Evolutionary conservation across 108 stramenopile genomes (phyloP).

Genomic region (Nitzschia palea): DNA sequence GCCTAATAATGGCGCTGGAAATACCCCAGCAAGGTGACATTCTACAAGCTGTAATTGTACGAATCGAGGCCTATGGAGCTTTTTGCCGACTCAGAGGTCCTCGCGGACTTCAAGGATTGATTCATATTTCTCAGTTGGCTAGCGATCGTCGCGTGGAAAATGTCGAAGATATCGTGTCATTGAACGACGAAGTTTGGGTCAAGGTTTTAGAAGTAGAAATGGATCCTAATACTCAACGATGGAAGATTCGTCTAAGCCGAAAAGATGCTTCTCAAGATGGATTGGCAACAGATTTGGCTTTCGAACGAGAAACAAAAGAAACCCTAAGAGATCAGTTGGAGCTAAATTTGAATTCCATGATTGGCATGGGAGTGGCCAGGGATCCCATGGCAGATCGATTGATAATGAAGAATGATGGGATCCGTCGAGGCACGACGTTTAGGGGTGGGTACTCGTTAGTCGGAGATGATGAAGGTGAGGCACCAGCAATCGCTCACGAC

Average conservation of each 20-base stretch:
- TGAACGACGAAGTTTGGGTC: conserved; percentile 44
- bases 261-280: conserved; percentile 70
- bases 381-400: conserved; percentile 61
- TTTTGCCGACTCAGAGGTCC: conserved; percentile 43
- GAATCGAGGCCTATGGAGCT: conserved; percentile 67
- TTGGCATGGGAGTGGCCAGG: conserved; percentile 68
- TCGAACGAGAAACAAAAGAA: conserved; percentile 15
- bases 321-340: conserved; percentile 24
- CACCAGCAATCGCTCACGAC: not conserved
- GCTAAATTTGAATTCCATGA: conserved; percentile 58
- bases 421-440: conserved; percentile 1
- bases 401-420: conserved; percentile 20
- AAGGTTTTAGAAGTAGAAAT: conserved; percentile 43
- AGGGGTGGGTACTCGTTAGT: conserved; percentile 67
- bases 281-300: conserved; percentile 23
- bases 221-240: conserved; percentile 16
- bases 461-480: conserved; percentile 69
- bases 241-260: conserved; percentile 53
- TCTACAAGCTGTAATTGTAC: conserved; percentile 39
- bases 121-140: conserved; percentile 67
- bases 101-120: conserved; percentile 40
- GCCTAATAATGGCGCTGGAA: not conserved
- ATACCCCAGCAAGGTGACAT: conserved; percentile 27
- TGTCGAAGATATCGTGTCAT: conserved; percentile 39
- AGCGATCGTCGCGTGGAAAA: conserved; percentile 33